Conservation (phyloP, 257 asterid species). For the Apocynum venetum region DNA sequence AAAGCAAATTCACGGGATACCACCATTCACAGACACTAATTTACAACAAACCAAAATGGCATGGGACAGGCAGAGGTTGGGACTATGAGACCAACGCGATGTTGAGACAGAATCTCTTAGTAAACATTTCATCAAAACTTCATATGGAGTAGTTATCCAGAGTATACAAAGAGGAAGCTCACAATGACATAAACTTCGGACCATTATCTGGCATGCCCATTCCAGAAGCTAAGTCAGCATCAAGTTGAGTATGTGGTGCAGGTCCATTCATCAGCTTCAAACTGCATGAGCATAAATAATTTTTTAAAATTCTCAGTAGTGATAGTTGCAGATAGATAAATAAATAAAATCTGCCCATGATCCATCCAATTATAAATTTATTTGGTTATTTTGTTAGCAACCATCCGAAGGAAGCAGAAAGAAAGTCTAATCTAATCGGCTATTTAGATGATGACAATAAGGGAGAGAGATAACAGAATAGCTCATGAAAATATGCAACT, state of each 20-base stretch:
- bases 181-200: constrained; percentile 69
- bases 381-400: background rate
- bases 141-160: background rate
- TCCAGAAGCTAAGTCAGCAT: constrained; percentile 91
- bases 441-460: background rate
- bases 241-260: constrained; percentile 82
- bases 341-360: too few species aligned
- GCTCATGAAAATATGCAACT: background rate
- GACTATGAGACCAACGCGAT: background rate
- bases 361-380: background rate
- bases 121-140: background rate
- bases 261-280: constrained; percentile 80
- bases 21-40: background rate
- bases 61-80: too few species aligned
- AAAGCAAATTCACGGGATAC: too few species aligned
- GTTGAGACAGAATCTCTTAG: background rate
- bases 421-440: background rate
- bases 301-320: background rate
- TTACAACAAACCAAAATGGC: background rate
- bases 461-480: background rate
- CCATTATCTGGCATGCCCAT: constrained; percentile 98
- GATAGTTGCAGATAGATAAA: too few species aligned
- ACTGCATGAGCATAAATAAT: constrained; percentile 26
- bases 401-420: background rate
- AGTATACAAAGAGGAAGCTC: constrained; percentile 8